Evolutionary conservation across 1,284 basidiomycete species (phyloP).

Genomic region (Puccinia coronata): DNA sequence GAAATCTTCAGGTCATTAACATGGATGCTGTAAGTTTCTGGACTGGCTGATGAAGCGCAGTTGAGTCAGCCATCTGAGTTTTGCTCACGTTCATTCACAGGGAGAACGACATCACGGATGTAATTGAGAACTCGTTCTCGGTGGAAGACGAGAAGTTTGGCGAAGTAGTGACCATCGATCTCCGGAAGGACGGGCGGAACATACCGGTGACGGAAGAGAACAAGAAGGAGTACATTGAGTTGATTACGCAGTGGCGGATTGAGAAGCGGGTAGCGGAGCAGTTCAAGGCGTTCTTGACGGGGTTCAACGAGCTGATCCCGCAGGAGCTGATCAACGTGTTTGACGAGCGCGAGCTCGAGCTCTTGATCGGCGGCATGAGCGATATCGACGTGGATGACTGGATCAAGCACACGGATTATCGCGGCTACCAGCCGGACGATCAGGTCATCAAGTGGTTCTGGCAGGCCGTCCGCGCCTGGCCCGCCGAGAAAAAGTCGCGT

Average conservation of each 20-base stretch:
- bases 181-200: slow-evolving; percentile 81
- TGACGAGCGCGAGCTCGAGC: slow-evolving; percentile 93
- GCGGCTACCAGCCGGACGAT: slow-evolving; percentile 64
- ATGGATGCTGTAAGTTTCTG: slow-evolving; percentile 77
- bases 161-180: slow-evolving; percentile 88
- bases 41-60: neutral
- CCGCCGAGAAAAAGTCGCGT: slow-evolving; percentile 52
- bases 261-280: slow-evolving; percentile 89
- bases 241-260: slow-evolving; percentile 92
- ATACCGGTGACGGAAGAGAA: slow-evolving; percentile 91
- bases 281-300: slow-evolving; percentile 92
- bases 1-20: slow-evolving; percentile 85
- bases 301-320: slow-evolving; percentile 92
- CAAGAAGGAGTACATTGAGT: slow-evolving; percentile 97
- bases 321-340: slow-evolving; percentile 94
- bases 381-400: slow-evolving; percentile 82
- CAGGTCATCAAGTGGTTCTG: slow-evolving; percentile 99
- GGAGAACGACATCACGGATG: slow-evolving; percentile 90
- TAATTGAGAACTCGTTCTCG: slow-evolving; percentile 92
- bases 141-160: slow-evolving; percentile 96
- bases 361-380: slow-evolving; percentile 97
- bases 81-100: slow-evolving; percentile 18
- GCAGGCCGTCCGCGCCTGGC: slow-evolving; percentile 85
- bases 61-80: neutral
- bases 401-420: slow-evolving; percentile 68